Conservation (phyloP, 257 asterid genomes). For the Prunella vulgaris region DNA sequence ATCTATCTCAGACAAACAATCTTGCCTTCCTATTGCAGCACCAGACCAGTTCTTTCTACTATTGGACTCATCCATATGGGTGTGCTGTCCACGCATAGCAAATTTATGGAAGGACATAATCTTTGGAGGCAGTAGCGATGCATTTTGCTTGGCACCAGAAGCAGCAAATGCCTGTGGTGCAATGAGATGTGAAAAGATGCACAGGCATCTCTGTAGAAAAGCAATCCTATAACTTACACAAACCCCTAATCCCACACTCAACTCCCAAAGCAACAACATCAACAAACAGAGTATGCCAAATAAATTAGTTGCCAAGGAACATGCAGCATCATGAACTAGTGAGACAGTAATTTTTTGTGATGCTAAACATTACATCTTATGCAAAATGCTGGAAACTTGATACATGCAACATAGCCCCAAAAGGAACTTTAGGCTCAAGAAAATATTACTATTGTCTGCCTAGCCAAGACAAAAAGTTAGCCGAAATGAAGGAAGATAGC, state of each 20-base stretch:
- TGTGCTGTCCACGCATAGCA: conserved; percentile 81
- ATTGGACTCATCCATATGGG: conserved; percentile 65
- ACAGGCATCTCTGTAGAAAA: conserved; percentile 23
- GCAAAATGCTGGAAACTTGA: conserved; percentile 17
- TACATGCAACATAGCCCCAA: background rate
- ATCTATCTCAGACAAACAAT: conserved; percentile 90
- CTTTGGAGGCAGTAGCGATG: conserved; percentile 71
- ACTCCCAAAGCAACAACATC: conserved; percentile 2
- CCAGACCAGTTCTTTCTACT: conserved; percentile 73
- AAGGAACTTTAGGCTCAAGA: background rate
- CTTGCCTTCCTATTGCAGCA: conserved; percentile 72
- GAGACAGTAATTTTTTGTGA: background rate
- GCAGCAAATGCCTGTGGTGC: conserved; percentile 78
- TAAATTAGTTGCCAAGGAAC: background rate
- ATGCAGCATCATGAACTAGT: conserved; percentile 1
- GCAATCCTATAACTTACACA: background rate
- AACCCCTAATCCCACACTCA: background rate
- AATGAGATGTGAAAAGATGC: conserved; percentile 12
- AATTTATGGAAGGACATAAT: conserved; percentile 92
- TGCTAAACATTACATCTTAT: conserved; percentile 1
- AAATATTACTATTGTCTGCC: background rate
- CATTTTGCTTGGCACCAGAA: conserved; percentile 63
- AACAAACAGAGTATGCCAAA: background rate
- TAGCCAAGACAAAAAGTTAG: background rate
- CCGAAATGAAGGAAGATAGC: background rate